Evolutionary conservation across 1,284 basidiomycete species (phyloP).

Genomic region (Sporisorium graminicola): DNA sequence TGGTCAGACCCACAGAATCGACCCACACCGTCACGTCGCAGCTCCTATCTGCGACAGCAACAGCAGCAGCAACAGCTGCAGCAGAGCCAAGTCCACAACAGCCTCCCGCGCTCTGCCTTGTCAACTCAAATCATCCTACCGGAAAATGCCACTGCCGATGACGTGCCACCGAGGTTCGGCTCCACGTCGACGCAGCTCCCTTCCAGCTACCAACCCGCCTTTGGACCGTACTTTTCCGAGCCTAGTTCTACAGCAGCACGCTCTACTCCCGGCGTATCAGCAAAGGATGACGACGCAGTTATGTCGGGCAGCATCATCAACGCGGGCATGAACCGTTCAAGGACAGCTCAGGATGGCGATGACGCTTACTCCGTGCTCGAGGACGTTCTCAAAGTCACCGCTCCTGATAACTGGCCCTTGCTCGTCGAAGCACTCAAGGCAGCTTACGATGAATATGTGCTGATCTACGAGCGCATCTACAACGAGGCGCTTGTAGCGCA

Average conservation of each 20-base stretch:
- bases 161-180: conserved; percentile 6
- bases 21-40: conserved; percentile 45
- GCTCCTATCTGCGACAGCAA: conserved; percentile 46
- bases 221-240: conserved; percentile 37
- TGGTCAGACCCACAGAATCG: conserved; percentile 58
- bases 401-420: conserved; percentile 46
- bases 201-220: conserved; percentile 7
- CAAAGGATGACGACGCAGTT: neutral
- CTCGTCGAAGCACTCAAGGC: conserved; percentile 31
- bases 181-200: conserved; percentile 13
- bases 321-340: conserved; percentile 4
- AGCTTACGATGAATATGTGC: conserved; percentile 40
- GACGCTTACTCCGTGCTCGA: conserved; percentile 30
- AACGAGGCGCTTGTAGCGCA: conserved; percentile 21
- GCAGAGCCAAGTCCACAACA: conserved; percentile 5
- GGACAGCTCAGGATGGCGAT: neutral
- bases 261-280: neutral
- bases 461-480: conserved; percentile 41
- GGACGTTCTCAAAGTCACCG: conserved; percentile 34
- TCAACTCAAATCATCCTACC: conserved; percentile 11
- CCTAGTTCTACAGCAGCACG: neutral
- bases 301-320: neutral
- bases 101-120: conserved; percentile 24
- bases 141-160: conserved; percentile 3
- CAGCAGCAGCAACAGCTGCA: conserved; percentile 23